These are phyloP conservation scores for Pseudonitzschia multiseries DNA, from an alignment of 108 stramenopile genomes.

Conservation along the genomic window DNA sequence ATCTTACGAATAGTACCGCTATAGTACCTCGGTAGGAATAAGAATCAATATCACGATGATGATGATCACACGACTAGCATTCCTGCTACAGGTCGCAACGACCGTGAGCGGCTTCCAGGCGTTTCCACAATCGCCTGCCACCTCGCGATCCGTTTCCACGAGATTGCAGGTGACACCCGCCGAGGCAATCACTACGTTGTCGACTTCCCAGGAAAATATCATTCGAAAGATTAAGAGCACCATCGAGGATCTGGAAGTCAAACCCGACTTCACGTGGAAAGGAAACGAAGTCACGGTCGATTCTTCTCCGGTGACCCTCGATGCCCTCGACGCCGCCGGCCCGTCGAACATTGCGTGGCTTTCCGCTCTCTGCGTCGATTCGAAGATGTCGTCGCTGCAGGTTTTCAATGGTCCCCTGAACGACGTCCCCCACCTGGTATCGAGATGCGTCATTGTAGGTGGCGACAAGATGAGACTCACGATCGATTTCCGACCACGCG, in stretches of 20 bases:
- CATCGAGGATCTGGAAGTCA: conserved; percentile 56
- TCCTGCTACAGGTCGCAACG: neutral
- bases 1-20: too few species aligned
- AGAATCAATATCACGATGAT: neutral
- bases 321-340: conserved; percentile 75
- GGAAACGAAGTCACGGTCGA: conserved; percentile 30
- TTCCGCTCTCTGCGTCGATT: conserved; percentile 42
- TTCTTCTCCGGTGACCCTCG: conserved; percentile 38
- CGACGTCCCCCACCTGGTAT: conserved; percentile 74
- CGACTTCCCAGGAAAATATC: conserved; percentile 47
- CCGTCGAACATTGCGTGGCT: conserved; percentile 80
- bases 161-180: neutral
- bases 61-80: neutral
- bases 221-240: conserved; percentile 54
- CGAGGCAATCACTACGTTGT: conserved; percentile 53
- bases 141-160: neutral
- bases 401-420: conserved; percentile 83
- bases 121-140: neutral
- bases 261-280: conserved; percentile 59
- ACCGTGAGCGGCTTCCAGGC: neutral
- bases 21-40: neutral
- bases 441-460: conserved; percentile 38
- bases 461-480: conserved; percentile 38
- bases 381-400: conserved; percentile 53
- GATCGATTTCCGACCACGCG: conserved; percentile 75